Base-by-base conservation (phyloP, 352 stramenopile genomes). In the Globisporangium megalacanthum region DNA sequence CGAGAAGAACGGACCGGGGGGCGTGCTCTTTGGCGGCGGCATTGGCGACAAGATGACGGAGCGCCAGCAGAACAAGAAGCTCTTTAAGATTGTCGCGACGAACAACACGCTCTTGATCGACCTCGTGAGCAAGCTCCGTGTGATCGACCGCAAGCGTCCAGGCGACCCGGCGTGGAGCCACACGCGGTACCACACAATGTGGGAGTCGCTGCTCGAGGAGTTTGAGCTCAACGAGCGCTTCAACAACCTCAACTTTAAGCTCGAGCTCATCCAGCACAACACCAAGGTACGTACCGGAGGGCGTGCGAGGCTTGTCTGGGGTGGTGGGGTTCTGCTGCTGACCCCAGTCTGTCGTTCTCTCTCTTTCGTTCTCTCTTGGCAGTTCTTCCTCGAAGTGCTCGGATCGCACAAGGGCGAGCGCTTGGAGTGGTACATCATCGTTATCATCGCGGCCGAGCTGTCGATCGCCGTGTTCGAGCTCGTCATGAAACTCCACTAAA, bases 401-500 rank as follows among this genome's bases (percentile, higher is more conserved):
- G 81, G 96, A 46, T 88, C 94, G 31, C 88, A 99, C 70, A 98
- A 99, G 73, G 85, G 86, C 58, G 79, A 91, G 59, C 83, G 86
- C 51, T 79, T 98, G 66, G 96, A 99, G 75, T 98, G 95, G 95
- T 98, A 98, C 61, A 98, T 99, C 76, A 98, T 99, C 78, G 89
- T 97, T 44, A 68, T 99, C 17, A 98, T 99, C 67, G 80, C 83
- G 17, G 89, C 96, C 20, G 96, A 99, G 73, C 89, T 97, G 36
- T 72, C 92, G 31, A 84, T 99, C 63, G 96, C 79, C 51, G 63
- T 86, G 33, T 95, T 92, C 62, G 82, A 91, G 54, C 67, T 94
- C 37, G 60, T 78, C 37, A 80, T 90, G 74, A 90, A 90, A 65
- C 65, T 92, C 25, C 68, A 76, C 49, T 83, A 86, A 33, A 53